A percentile compares a stretch with the other conserved stretches of the same genome.
Conservation (phyloP, 495 filamentous ascomycete species). For the Hypomontagnella submonticulosa region DNA sequence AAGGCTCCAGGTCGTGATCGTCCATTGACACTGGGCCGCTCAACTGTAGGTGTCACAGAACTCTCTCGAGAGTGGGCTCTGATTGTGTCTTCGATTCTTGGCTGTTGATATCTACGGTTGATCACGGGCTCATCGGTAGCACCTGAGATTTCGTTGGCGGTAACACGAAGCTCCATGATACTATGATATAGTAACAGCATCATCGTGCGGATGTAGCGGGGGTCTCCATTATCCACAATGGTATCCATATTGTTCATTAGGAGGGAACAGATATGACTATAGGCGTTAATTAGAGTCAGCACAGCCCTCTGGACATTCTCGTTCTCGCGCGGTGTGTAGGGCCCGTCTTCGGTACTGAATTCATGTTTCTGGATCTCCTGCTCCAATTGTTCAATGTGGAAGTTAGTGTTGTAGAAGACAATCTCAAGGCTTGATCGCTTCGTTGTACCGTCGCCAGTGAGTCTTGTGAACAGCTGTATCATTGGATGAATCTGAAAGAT, state of each 20-base stretch:
- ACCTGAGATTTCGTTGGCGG: constrained; percentile 47
- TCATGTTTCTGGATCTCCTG: constrained; percentile 75
- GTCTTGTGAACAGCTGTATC: constrained; percentile 75
- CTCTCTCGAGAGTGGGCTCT: constrained; percentile 59
- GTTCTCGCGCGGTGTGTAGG: constrained; percentile 65
- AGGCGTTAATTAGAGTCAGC: constrained; percentile 77
- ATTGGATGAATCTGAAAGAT: constrained; percentile 82
- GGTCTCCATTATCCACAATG: constrained; percentile 78
- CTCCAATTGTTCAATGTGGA: constrained; percentile 78
- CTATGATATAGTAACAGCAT: constrained; percentile 85
- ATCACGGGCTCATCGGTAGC: constrained; percentile 58
- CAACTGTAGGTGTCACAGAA: constrained; percentile 71
- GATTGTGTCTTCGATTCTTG: constrained; percentile 55
- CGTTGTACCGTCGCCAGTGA: constrained; percentile 73
- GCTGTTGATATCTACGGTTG: constrained; percentile 38
- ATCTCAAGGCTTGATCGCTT: constrained; percentile 79
- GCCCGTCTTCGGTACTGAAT: constrained; percentile 61
- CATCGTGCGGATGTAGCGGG: constrained; percentile 81
- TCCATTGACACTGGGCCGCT: constrained; percentile 59
- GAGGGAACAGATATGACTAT: constrained; percentile 77
- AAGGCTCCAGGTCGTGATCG: constrained; percentile 71
- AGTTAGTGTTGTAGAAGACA: constrained; percentile 79
- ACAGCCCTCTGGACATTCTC: constrained; percentile 73
- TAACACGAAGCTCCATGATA: constrained; percentile 75
- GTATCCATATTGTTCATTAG: constrained; percentile 75